phyloP scores from a whole-genome alignment of 1,284 basidiomycete species.

The Singerocomus inundabilis region DNA sequence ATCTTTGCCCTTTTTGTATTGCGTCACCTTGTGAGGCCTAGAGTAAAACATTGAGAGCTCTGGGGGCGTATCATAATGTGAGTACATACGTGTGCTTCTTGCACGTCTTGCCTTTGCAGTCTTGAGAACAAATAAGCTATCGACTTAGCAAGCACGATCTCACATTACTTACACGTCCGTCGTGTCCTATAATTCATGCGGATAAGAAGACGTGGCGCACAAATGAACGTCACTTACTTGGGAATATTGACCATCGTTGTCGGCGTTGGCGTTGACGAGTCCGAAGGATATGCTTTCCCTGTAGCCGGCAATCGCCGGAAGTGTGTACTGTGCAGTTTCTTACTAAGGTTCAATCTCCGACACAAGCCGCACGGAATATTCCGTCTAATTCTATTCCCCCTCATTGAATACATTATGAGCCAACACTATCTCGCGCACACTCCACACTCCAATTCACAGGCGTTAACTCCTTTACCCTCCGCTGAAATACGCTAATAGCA shows the following conservation, averaged over 20 bases:
- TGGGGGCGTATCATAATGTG: not conserved
- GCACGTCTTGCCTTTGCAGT: constrained; percentile 99
- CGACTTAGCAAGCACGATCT: constrained; percentile 7
- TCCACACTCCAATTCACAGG: constrained; percentile 64
- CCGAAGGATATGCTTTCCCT: constrained; percentile 15
- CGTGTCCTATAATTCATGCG: constrained; percentile 59
- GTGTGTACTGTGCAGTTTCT: constrained; percentile 29
- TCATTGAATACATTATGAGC: constrained; percentile 10
- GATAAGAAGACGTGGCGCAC: constrained; percentile 21
- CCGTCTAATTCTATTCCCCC: too few relatives aligned
- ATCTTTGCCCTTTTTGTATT: constrained; percentile 99
- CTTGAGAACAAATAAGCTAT: constrained; percentile 39
- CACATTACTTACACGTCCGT: constrained; percentile 69
- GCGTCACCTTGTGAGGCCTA: constrained; percentile 94
- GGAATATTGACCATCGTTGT: constrained; percentile 86
- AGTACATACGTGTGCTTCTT: constrained; percentile 92
- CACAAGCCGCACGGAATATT: not conserved
- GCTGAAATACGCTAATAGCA: constrained; percentile 65
- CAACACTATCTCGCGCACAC: constrained; percentile 38
- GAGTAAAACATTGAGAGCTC: not conserved
- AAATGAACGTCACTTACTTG: constrained; percentile 57
- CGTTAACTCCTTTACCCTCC: constrained; percentile 60
- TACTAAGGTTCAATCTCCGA: constrained; percentile 22
- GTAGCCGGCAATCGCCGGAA: constrained; percentile 27
- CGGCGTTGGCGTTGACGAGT: constrained; percentile 29